Evolutionary conservation across 306 rosid genomes (phyloP).

Genomic region (Rosa multiflora): DNA sequence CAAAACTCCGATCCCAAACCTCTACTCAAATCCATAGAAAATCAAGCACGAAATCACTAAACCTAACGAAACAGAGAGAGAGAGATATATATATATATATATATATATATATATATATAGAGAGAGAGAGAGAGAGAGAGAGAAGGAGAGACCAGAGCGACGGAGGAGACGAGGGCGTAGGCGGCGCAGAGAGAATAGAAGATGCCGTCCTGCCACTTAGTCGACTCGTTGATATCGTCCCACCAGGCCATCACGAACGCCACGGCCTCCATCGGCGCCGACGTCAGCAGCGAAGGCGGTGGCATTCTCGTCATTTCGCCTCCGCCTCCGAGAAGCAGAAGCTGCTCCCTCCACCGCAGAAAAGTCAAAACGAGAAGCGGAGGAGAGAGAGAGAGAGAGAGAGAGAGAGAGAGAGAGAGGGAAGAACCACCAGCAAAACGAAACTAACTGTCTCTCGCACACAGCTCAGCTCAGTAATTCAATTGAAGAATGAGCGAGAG

Average conservation of each 20-base stretch:
- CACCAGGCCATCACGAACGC: slow-evolving; percentile 50
- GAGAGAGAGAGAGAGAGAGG: too few species aligned
- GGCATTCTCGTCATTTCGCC: slow-evolving; percentile 46
- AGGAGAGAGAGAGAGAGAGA: too few species aligned
- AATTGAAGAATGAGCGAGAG: slow-evolving; percentile 13
- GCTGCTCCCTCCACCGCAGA: background rate
- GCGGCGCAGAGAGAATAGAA: slow-evolving; percentile 73
- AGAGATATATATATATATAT: background rate
- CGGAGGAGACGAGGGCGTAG: slow-evolving; percentile 72
- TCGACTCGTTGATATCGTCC: slow-evolving; percentile 54
- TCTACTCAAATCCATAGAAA: background rate
- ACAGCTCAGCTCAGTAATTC: background rate
- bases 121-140: background rate
- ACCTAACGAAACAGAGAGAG: background rate
- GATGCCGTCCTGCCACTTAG: slow-evolving; percentile 54
- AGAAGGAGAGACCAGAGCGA: slow-evolving; percentile 56
- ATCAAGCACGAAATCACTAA: background rate
- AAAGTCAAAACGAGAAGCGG: slow-evolving; percentile 19
- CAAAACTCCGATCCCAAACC: slow-evolving; percentile 11
- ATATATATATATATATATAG: too few species aligned
- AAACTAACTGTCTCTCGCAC: background rate
- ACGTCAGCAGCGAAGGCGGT: slow-evolving; percentile 28
- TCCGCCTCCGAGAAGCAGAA: slow-evolving; percentile 2
- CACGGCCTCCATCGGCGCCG: slow-evolving; percentile 30
- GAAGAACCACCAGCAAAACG: background rate